phyloP scores from a whole-genome alignment of 129 eudicot species.

The Artemisia tridentata region DNA sequence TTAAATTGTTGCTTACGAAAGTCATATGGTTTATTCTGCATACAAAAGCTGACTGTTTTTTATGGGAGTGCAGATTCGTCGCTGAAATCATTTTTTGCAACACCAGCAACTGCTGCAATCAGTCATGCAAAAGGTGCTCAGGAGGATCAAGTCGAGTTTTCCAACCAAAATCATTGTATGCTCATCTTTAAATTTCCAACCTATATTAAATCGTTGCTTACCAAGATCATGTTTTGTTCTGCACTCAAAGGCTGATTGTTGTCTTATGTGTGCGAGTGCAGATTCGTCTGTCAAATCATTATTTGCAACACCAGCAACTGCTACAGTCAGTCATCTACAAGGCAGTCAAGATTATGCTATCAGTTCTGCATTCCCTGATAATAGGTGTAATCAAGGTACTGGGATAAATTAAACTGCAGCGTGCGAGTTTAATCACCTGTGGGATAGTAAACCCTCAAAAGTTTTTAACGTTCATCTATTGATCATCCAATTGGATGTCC shows the following conservation, averaged over 20 bases:
- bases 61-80: neutral
- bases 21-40: too few relatives aligned
- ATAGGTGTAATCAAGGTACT: constrained; percentile 4
- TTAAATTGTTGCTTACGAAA: too few relatives aligned
- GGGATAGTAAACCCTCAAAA: constrained; percentile 13
- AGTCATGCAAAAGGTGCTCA: neutral
- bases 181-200: neutral
- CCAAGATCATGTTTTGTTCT: too few relatives aligned
- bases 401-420: constrained; percentile 1
- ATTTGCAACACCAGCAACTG: constrained; percentile 9
- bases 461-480: neutral
- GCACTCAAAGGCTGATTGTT: neutral
- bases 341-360: neutral
- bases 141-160: constrained; percentile 5
- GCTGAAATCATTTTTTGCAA: constrained; percentile 1
- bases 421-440: constrained; percentile 3
- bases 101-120: neutral
- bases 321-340: constrained; percentile 8
- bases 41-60: neutral
- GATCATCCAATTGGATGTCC: neutral
- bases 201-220: too few relatives aligned
- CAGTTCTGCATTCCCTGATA: neutral
- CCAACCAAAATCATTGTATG: constrained; percentile 9
- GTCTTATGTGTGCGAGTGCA: neutral
- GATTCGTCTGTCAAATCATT: constrained; percentile 13